phyloP scores from a whole-genome alignment of 441 rosid genomes.

The Brassica hybrid region DNA sequence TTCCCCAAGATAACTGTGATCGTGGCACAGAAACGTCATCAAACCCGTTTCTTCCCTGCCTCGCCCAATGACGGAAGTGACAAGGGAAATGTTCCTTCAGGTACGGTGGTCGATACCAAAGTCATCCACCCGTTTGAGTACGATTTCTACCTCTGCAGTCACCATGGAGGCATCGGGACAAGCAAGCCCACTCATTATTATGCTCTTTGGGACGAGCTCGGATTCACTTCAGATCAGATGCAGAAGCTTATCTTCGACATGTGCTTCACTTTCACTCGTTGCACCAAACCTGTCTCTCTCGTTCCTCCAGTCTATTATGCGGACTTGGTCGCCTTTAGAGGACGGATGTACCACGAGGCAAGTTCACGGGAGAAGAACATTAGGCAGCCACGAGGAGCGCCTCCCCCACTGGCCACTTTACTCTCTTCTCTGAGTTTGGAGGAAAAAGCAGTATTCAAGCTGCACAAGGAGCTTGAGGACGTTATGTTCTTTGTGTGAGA shows the following conservation, averaged over 20 bases:
- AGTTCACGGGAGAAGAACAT: conserved; percentile 44
- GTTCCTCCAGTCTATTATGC: conserved; percentile 85
- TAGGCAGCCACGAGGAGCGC: conserved; percentile 44
- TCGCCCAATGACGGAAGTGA: conserved; percentile 42
- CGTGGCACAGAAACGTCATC: conserved; percentile 85
- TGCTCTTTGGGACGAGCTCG: conserved; percentile 75
- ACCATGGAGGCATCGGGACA: conserved; percentile 77
- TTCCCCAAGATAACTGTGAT: conserved; percentile 64
- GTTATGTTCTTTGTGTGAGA: conserved; percentile 78
- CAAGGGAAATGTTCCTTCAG: conserved; percentile 67
- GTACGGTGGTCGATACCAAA: conserved; percentile 76
- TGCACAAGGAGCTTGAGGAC: conserved; percentile 71
- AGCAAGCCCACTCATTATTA: conserved; percentile 87
- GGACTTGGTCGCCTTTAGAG: conserved; percentile 75
- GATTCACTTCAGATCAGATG: conserved; percentile 61
- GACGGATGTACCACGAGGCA: conserved; percentile 57
- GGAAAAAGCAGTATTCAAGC: conserved; percentile 58
- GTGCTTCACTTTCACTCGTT: conserved; percentile 85
- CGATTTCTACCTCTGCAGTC: conserved; percentile 83
- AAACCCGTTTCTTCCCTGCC: conserved; percentile 71
- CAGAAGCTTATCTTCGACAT: conserved; percentile 73
- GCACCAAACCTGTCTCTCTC: conserved; percentile 81
- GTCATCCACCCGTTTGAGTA: conserved; percentile 75
- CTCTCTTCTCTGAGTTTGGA: conserved; percentile 43
- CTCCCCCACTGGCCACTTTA: conserved; percentile 47